phyloP scores from a whole-genome alignment of 805 yeast species.

The Metschnikowia cubensis region DNA sequence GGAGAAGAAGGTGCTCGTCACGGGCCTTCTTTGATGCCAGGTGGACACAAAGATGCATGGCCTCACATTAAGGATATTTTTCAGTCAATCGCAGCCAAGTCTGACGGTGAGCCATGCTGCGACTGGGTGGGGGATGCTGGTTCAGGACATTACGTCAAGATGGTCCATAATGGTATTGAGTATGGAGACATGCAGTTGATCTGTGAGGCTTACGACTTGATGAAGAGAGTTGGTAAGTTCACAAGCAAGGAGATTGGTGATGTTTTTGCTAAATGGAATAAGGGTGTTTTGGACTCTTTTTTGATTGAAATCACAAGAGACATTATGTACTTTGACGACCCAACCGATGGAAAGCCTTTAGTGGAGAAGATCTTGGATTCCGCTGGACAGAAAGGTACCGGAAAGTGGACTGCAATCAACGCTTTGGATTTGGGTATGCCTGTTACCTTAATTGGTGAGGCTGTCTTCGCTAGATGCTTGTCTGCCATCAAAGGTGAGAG shows the following conservation, averaged over 20 bases:
- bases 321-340: conserved; percentile 82
- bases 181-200: conserved; percentile 99
- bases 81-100: conserved; percentile 93
- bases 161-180: conserved; percentile 99
- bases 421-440: conserved; percentile 98
- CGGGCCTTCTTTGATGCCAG: conserved; percentile 99
- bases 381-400: conserved; percentile 99
- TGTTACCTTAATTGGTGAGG: conserved; percentile 97
- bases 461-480: conserved; percentile 93
- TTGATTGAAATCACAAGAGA: conserved; percentile 95
- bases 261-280: conserved; percentile 91
- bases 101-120: conserved; percentile 99
- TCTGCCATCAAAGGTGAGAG: conserved; percentile 93
- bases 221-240: conserved; percentile 92
- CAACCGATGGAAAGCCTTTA: conserved; percentile 81
- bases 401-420: conserved; percentile 99
- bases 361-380: conserved; percentile 95
- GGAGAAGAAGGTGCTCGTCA: conserved; percentile 99
- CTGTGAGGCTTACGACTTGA: conserved; percentile 93
- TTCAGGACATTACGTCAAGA: conserved; percentile 97
- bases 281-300: conserved; percentile 96
- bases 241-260: conserved; percentile 88
- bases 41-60: conserved; percentile 98
- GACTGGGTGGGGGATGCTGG: conserved; percentile 99
- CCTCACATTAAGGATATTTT: conserved; percentile 95